Conservation (phyloP, 495 filamentous ascomycete genomes). For the Hypoxylon intermedium region DNA sequence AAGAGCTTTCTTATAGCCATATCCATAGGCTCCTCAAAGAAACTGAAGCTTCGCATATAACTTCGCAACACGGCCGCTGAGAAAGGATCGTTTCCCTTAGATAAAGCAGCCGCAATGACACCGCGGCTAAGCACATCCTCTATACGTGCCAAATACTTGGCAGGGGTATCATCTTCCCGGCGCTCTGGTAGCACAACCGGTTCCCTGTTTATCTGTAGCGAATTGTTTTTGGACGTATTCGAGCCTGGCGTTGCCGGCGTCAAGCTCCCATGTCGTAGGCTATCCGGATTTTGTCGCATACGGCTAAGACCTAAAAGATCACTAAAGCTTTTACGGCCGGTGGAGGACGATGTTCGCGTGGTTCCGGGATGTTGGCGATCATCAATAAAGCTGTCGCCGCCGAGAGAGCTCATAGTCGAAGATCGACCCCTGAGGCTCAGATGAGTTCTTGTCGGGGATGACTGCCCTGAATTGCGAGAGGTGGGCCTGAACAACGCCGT, state of each 20-base stretch:
- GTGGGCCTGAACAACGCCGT: conserved; percentile 64
- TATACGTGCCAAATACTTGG: conserved; percentile 82
- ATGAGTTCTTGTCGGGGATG: conserved; percentile 68
- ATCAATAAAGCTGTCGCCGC: conserved; percentile 66
- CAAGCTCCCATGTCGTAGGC: conserved; percentile 65
- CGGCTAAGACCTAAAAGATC: conserved; percentile 81
- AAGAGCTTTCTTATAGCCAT: conserved; percentile 95
- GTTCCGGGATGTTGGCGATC: conserved; percentile 63
- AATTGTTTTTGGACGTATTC: conserved; percentile 72
- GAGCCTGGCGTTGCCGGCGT: conserved; percentile 71
- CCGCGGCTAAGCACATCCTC: conserved; percentile 80
- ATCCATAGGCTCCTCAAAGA: conserved; percentile 95
- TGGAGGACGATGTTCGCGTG: conserved; percentile 79
- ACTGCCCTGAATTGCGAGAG: conserved; percentile 73
- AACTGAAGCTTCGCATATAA: conserved; percentile 92
- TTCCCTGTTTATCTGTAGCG: conserved; percentile 66
- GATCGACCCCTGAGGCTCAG: conserved; percentile 73
- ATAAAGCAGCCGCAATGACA: conserved; percentile 79
- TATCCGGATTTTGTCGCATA: conserved; percentile 78
- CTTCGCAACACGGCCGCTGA: conserved; percentile 82
- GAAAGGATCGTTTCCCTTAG: conserved; percentile 85
- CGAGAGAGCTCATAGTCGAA: conserved; percentile 84
- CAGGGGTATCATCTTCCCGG: conserved; percentile 87
- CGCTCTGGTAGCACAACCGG: conserved; percentile 77
- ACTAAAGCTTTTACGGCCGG: conserved; percentile 86